Evolutionary conservation across 139 green algal species (phyloP).

Genomic region (Asterochloris erici): DNA sequence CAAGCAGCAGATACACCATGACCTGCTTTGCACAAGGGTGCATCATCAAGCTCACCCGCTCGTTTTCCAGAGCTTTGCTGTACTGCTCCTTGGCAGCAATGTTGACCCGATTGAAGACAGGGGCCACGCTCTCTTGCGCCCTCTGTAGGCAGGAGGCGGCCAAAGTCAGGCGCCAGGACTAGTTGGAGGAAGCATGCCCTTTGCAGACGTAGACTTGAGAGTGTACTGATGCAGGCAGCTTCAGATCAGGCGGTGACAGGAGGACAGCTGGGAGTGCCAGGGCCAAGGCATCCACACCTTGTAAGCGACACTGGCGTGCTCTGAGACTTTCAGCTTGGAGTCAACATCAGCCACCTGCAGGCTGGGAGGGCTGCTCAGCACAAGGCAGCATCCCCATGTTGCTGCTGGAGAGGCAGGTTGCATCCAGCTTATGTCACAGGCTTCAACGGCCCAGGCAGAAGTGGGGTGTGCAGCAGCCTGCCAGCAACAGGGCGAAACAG

Average conservation of each 20-base stretch:
- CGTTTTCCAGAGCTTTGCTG: constrained; percentile 21
- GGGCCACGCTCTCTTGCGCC: constrained; percentile 5
- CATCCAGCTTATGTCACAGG: neutral
- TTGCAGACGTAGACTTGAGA: too few relatives aligned
- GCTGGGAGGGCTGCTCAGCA: too few relatives aligned
- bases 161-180: too few relatives aligned
- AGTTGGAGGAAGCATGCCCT: neutral
- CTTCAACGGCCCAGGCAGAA: too few relatives aligned
- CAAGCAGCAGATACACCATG: neutral
- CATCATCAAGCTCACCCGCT: constrained; percentile 4
- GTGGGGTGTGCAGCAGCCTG: too few relatives aligned
- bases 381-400: neutral
- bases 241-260: too few relatives aligned
- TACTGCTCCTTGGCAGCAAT: constrained; percentile 3
- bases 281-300: neutral
- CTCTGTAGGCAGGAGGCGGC: neutral
- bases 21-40: neutral
- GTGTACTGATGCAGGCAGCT: too few relatives aligned
- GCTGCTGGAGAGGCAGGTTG: neutral
- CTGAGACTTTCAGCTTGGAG: constrained; percentile 16
- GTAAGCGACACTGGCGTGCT: constrained; percentile 9
- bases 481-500: too few relatives aligned
- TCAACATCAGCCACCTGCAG: constrained; percentile 16
- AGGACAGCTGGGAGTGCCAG: too few relatives aligned
- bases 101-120: constrained; percentile 7